Evolutionary conservation across 257 asterid genomes (phyloP).

Genomic region (Striga asiatica): DNA sequence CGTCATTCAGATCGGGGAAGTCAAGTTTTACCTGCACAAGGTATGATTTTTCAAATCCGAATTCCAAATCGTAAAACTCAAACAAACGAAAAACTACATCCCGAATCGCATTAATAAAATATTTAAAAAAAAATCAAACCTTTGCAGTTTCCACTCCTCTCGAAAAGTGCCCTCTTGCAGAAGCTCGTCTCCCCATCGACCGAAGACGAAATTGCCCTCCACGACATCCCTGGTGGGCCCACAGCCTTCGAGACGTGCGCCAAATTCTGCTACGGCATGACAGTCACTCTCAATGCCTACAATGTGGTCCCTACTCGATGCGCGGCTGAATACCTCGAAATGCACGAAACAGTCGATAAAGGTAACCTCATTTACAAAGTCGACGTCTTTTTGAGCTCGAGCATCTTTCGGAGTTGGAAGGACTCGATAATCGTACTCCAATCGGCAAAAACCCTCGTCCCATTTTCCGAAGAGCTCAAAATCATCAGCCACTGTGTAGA

Average conservation of each 20-base stretch:
- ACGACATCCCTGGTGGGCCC: conserved; percentile 85
- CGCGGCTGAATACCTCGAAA: conserved; percentile 89
- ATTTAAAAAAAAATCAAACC: neutral
- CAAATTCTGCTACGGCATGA: conserved; percentile 88
- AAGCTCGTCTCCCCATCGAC: conserved; percentile 59
- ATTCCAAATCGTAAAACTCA: neutral
- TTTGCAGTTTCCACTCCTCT: conserved; percentile 83
- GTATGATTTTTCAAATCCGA: conserved; percentile 22
- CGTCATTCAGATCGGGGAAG: conserved; percentile 50
- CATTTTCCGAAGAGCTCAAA: conserved; percentile 67
- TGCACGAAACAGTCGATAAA: conserved; percentile 72
- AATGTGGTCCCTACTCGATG: conserved; percentile 69
- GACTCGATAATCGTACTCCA: conserved; percentile 90
- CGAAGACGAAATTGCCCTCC: conserved; percentile 45
- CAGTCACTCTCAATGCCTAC: conserved; percentile 75
- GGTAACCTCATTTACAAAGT: conserved; percentile 83
- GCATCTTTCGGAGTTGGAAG: conserved; percentile 88
- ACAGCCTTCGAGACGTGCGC: conserved; percentile 76
- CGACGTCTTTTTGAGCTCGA: conserved; percentile 73
- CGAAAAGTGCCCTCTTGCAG: conserved; percentile 65
- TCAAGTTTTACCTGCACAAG: conserved; percentile 83
- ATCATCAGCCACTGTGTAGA: conserved; percentile 60
- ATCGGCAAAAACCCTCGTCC: conserved; percentile 42
- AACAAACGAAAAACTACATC: neutral
- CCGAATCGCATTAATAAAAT: too few species aligned